phyloP scores from a whole-genome alignment of 2,329 filamentous ascomycete genomes.

The Neonectria magnoliae region DNA sequence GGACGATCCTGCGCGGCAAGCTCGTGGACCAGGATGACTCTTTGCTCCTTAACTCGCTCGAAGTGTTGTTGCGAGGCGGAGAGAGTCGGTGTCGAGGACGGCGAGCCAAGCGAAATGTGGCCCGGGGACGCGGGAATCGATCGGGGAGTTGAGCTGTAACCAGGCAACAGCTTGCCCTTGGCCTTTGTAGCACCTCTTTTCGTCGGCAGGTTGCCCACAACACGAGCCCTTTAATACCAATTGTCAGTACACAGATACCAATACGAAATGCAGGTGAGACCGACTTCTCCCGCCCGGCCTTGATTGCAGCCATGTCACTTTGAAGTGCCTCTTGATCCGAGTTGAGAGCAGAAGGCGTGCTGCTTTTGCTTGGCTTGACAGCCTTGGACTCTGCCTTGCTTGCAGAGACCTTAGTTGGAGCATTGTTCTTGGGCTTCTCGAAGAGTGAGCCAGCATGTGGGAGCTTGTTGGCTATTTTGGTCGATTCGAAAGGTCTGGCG shows the following conservation, averaged over 20 bases:
- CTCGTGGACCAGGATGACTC: slow-evolving; percentile 67
- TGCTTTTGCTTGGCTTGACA: slow-evolving; percentile 46
- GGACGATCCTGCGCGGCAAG: slow-evolving; percentile 64
- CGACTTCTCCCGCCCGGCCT: slow-evolving; percentile 50
- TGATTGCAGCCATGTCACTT: slow-evolving; percentile 51
- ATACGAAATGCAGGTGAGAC: slow-evolving; percentile 31
- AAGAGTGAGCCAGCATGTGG: slow-evolving; percentile 64
- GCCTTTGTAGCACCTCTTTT: slow-evolving; percentile 49
- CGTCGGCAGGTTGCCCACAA: slow-evolving; percentile 48
- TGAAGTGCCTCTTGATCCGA: slow-evolving; percentile 62
- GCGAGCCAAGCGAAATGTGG: slow-evolving; percentile 64
- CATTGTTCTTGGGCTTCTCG: slow-evolving; percentile 48
- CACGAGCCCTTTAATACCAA: slow-evolving; percentile 43
- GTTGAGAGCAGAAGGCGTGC: slow-evolving; percentile 55
- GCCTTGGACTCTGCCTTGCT: slow-evolving; percentile 46
- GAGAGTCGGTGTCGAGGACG: slow-evolving; percentile 59
- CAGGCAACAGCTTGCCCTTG: slow-evolving; percentile 56
- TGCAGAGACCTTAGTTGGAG: slow-evolving; percentile 37
- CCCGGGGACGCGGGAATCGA: slow-evolving; percentile 65
- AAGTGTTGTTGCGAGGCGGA: slow-evolving; percentile 62
- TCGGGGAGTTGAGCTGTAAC: slow-evolving; percentile 50
- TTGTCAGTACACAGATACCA: slow-evolving; percentile 41
- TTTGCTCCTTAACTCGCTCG: slow-evolving; percentile 64
- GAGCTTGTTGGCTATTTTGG: slow-evolving; percentile 58
- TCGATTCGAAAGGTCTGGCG: slow-evolving; percentile 60